Percentiles rank a stretch among this genome's conserved stretches.
These are phyloP conservation scores for Phragmites australis DNA, from an alignment of 176 grass and related monocot genomes.

Conservation along the genomic window DNA sequence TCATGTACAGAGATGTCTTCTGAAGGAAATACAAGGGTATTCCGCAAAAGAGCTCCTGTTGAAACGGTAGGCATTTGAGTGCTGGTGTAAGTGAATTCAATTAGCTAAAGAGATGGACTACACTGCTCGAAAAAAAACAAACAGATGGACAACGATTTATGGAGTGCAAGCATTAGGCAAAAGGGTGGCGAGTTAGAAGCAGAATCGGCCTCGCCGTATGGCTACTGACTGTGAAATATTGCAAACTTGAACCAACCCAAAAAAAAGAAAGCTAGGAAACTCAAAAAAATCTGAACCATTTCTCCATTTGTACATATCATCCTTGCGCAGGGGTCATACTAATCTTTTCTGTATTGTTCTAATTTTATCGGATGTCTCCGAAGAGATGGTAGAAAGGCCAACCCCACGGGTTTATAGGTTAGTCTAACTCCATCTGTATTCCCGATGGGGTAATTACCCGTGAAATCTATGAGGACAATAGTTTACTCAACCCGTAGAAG, in stretches of 20 bases:
- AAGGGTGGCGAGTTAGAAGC: neutral
- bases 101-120: too few species aligned
- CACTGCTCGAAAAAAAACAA: too few species aligned
- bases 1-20: neutral
- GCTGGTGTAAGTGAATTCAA: neutral
- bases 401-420: neutral
- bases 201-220: neutral
- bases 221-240: neutral
- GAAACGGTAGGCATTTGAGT: neutral
- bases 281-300: neutral
- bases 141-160: neutral
- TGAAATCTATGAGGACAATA: too few species aligned
- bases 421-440: neutral
- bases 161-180: neutral
- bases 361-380: neutral
- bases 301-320: neutral
- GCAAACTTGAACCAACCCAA: neutral
- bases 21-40: neutral
- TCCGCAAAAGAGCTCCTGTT: neutral
- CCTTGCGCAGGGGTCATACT: neutral
- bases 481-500: too few species aligned
- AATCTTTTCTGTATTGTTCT: slow-evolving; percentile 10
- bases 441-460: neutral
- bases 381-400: neutral
- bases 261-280: neutral